A percentile compares a stretch with the other conserved stretches of the same genome.
Conservation (phyloP, 2,329 filamentous ascomycete genomes). For the Aspergillus jensenii region DNA sequence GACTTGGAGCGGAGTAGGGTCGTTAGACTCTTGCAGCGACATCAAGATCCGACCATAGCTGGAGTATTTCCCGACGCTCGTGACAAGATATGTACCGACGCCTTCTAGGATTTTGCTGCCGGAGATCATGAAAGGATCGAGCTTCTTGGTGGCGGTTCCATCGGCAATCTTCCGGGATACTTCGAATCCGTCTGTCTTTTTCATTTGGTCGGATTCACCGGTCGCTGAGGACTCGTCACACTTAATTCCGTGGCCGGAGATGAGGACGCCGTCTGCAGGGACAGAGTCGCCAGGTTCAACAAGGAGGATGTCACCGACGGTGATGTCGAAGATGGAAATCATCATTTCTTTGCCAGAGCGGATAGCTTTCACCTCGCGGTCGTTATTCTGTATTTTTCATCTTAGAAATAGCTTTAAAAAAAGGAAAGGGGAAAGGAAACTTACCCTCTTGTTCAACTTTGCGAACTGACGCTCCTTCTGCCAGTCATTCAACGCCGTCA, state of each 20-base stretch:
- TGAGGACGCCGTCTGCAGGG: conserved; percentile 69
- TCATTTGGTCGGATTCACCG: conserved; percentile 71
- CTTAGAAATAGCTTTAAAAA: not conserved
- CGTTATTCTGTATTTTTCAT: conserved; percentile 55
- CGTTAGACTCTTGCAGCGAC: conserved; percentile 69
- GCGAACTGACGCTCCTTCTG: conserved; percentile 67
- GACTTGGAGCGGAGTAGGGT: conserved; percentile 73
- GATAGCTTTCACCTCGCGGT: conserved; percentile 65
- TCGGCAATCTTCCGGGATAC: conserved; percentile 58
- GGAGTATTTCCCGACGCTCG: conserved; percentile 70
- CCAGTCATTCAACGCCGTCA: conserved; percentile 66
- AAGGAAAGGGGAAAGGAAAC: conserved; percentile 7
- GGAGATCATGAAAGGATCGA: conserved; percentile 76
- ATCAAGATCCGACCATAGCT: conserved; percentile 75
- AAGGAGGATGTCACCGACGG: conserved; percentile 69
- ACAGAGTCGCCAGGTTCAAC: conserved; percentile 69
- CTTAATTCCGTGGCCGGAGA: conserved; percentile 64
- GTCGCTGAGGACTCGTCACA: conserved; percentile 74
- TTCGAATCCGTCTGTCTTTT: conserved; percentile 62
- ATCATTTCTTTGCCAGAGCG: conserved; percentile 65
- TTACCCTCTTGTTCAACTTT: conserved; percentile 55
- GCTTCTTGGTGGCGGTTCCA: conserved; percentile 53
- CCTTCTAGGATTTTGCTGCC: conserved; percentile 76
- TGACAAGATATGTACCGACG: conserved; percentile 72
- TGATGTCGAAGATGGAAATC: conserved; percentile 65